Conservation (phyloP, 805 yeast species). For the Metschnikowia santaceciliae region DNA sequence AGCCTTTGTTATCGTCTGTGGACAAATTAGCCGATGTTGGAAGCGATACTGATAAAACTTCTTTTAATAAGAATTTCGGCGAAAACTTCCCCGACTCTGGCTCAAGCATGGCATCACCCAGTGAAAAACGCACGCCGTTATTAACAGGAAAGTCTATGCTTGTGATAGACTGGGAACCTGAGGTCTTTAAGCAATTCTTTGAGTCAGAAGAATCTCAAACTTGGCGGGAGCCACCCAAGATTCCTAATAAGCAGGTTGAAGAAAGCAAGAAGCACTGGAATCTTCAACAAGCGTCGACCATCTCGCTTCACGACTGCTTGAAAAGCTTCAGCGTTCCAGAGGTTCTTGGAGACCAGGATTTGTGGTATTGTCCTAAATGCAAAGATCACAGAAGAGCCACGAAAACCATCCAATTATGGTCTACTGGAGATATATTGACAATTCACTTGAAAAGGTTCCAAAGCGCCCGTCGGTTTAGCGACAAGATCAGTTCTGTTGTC, state of each 20-base stretch:
- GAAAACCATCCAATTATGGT: constrained; percentile 88
- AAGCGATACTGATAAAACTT: background rate
- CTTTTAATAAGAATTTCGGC: background rate
- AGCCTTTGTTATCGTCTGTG: constrained; percentile 12
- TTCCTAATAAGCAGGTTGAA: constrained; percentile 55
- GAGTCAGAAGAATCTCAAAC: constrained; percentile 43
- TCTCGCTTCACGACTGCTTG: constrained; percentile 65
- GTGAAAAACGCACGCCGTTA: constrained; percentile 10
- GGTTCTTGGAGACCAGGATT: constrained; percentile 78
- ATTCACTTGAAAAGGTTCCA: constrained; percentile 90
- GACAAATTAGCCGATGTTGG: constrained; percentile 4
- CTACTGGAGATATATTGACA: constrained; percentile 85
- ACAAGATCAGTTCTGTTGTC: constrained; percentile 80
- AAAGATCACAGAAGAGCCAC: constrained; percentile 87
- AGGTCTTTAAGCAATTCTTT: constrained; percentile 49
- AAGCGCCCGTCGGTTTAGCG: constrained; percentile 78
- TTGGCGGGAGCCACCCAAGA: constrained; percentile 44
- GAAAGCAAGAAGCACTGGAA: constrained; percentile 34
- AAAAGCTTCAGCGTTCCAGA: constrained; percentile 75
- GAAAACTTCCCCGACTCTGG: too few species aligned
- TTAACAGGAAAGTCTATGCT: constrained; percentile 24
- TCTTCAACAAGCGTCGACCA: constrained; percentile 43
- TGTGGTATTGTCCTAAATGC: constrained; percentile 93
- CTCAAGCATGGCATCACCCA: background rate
- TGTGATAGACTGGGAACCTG: constrained; percentile 66